Evolutionary conservation across 2,329 filamentous ascomycete species (phyloP).

Genomic region (Neospermospora avenae): DNA sequence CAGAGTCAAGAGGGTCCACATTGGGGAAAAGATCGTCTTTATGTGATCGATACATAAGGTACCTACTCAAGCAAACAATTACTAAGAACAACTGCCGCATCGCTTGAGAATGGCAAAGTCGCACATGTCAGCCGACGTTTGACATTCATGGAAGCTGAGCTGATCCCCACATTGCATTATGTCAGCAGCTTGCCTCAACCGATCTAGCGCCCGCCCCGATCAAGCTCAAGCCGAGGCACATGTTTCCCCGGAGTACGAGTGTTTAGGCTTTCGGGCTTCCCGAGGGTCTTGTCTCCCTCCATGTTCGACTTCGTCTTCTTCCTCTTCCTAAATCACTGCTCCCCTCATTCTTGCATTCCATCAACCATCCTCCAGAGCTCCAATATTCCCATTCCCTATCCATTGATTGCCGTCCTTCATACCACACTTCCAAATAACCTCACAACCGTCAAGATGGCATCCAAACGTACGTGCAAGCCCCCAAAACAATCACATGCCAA

Average conservation of each 20-base stretch:
- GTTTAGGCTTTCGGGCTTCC: background rate
- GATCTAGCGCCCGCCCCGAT: background rate
- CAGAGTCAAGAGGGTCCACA: too few relatives aligned
- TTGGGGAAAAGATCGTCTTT: too few relatives aligned
- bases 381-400: background rate
- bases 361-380: background rate
- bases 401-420: slow-evolving; percentile 1
- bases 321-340: slow-evolving; percentile 10
- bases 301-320: slow-evolving; percentile 8
- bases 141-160: background rate
- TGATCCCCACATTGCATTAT: background rate
- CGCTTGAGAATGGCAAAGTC: background rate
- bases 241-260: slow-evolving; percentile 30
- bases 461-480: slow-evolving; percentile 62
- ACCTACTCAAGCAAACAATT: too few relatives aligned
- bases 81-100: too few relatives aligned
- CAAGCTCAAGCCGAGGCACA: slow-evolving; percentile 29
- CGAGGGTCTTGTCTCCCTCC: slow-evolving; percentile 9
- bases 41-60: too few relatives aligned
- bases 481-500: slow-evolving; percentile 27
- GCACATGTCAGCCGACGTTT: background rate
- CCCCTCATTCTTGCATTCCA: background rate
- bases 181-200: background rate
- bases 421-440: slow-evolving; percentile 14
- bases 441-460: slow-evolving; percentile 58